Evolutionary conservation across 805 yeast species (phyloP), one percentile per base, ranked within the genome.

Genomic region (Kluyveromyces lactis): DNA sequence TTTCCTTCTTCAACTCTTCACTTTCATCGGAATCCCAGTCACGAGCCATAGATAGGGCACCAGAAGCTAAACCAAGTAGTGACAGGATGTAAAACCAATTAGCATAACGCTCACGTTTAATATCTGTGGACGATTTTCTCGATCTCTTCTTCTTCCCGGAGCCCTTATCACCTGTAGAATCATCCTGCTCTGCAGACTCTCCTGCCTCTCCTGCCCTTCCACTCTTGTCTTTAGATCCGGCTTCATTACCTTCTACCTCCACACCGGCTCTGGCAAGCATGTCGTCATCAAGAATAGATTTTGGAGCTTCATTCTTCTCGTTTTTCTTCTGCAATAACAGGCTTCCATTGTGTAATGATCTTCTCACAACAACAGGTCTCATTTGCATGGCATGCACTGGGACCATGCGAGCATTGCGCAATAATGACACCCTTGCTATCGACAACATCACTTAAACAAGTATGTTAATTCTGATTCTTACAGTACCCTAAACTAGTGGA

Each of bases 21-120:
- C 84, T 85, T 47, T 81, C 94, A 35, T 69, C 78, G 21, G 75
- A 79, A 45, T 85, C 95, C 86, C 95, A 87, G 51, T 87, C 80
- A 59, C 98, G 77, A 35, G 82, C 73, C 65, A 86, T 59, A 61
- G 83, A 90, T 21, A 69, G 62, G 4, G 78, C 85, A 16, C 72
- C 75, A 29, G 78, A 78, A 8, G 72, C 42, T 26, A 65, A 55
- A n/a, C 64, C 60, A 12, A 75, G 67, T 8, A 71, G 56, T 18
- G 77, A 55, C 13, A 73, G 71, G 35, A 79, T 62, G 62, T 84
- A 84, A 53, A 83, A 77, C 64, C 81, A 65, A 56, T 79, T 83
- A 42, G 95, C 87, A 47, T 79, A 75, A 56, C 73, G 74, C 59
- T 89, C 96, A 59, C 95, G 80, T 66, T 83, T 85, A 55, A 75